A percentile compares a stretch with the other conserved stretches of the same genome.
phyloP scores from a whole-genome alignment of 441 rosid genomes.

The Capsella rubella region DNA sequence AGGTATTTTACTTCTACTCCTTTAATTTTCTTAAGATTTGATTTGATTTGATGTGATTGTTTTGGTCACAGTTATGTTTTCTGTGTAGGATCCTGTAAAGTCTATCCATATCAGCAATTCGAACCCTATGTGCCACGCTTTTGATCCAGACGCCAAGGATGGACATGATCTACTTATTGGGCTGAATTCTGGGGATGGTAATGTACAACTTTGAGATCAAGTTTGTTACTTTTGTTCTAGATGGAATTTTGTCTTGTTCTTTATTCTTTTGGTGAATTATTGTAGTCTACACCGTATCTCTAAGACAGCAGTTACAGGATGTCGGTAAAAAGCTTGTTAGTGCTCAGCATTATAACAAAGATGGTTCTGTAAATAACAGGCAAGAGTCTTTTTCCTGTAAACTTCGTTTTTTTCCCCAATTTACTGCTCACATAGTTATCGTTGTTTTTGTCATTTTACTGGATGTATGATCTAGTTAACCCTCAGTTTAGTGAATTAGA shows the following conservation, averaged over 20 bases:
- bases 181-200: constrained; percentile 92
- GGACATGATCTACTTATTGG: constrained; percentile 95
- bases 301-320: constrained; percentile 98
- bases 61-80: constrained; percentile 5
- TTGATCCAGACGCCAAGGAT: constrained; percentile 88
- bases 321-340: constrained; percentile 91
- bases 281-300: constrained; percentile 71
- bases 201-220: constrained; percentile 3
- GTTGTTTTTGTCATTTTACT: background rate
- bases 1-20: constrained; percentile 55
- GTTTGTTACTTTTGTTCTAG: background rate
- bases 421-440: background rate
- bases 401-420: background rate
- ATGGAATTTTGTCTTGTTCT: constrained; percentile 13
- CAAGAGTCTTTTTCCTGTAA: constrained; percentile 42
- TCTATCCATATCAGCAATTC: constrained; percentile 84
- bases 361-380: constrained; percentile 94
- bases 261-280: constrained; percentile 46
- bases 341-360: constrained; percentile 92
- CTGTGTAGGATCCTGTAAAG: constrained; percentile 84
- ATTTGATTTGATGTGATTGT: constrained; percentile 3
- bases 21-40: background rate
- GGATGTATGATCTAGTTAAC: constrained; percentile 13
- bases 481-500: background rate
- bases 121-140: constrained; percentile 88